Evolutionary conservation across 2,329 filamentous ascomycete genomes (phyloP).

Genomic region (Aspergillus versicolor): DNA sequence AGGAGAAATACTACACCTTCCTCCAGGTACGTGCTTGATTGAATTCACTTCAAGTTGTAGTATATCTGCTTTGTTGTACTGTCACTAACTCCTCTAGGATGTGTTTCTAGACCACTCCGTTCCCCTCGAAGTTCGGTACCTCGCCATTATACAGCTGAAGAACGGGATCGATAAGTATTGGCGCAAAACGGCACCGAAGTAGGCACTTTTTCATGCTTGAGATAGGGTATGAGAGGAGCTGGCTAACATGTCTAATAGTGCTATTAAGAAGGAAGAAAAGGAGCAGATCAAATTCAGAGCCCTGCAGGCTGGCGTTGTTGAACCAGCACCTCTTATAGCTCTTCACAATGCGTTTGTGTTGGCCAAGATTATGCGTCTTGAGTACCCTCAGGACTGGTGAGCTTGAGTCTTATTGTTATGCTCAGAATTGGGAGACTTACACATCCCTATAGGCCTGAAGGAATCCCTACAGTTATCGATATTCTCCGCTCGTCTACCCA

Average conservation of each 20-base stretch:
- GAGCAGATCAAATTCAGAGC: slow-evolving; percentile 70
- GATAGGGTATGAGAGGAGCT: not conserved
- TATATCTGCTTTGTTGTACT: not conserved
- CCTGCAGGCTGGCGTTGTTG: slow-evolving; percentile 73
- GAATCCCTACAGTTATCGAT: slow-evolving; percentile 56
- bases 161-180: slow-evolving; percentile 96
- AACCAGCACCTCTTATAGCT: slow-evolving; percentile 72
- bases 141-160: slow-evolving; percentile 91
- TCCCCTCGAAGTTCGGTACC: slow-evolving; percentile 75
- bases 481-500: slow-evolving; percentile 60
- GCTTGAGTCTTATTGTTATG: not conserved
- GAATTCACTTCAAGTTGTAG: not conserved
- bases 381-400: slow-evolving; percentile 84
- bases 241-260: slow-evolving; percentile 41
- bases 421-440: slow-evolving; percentile 7
- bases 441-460: slow-evolving; percentile 42
- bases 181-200: slow-evolving; percentile 74
- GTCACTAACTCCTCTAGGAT: slow-evolving; percentile 50
- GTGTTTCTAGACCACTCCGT: slow-evolving; percentile 78
- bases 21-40: slow-evolving; percentile 57
- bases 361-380: slow-evolving; percentile 83
- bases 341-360: slow-evolving; percentile 85
- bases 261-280: slow-evolving; percentile 70
- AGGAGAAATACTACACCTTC: slow-evolving; percentile 64
- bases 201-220: slow-evolving; percentile 27